Percentiles rank a stretch among this genome's conserved stretches.
phyloP scores from a whole-genome alignment of 129 eudicot species.

The Arctium lappa region DNA sequence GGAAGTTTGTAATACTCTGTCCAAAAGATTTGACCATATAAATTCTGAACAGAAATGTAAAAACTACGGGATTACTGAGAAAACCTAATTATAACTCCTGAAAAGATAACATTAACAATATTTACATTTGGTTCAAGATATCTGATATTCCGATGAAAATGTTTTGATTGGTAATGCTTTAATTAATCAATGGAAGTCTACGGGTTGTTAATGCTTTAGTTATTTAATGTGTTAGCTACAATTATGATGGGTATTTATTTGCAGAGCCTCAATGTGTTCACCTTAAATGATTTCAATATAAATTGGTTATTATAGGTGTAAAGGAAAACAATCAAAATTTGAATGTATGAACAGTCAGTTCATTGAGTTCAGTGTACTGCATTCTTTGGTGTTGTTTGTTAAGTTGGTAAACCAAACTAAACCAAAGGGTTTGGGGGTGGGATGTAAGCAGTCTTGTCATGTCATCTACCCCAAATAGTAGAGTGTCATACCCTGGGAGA shows the following conservation, averaged over 20 bases:
- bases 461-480: too few species aligned
- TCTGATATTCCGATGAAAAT: background rate
- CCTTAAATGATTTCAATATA: background rate
- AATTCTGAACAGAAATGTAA: background rate
- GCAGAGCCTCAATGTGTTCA: background rate
- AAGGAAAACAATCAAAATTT: background rate
- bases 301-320: background rate
- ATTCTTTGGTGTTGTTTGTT: background rate
- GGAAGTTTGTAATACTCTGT: background rate
- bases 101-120: background rate
- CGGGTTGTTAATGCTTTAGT: background rate
- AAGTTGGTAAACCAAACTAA: background rate
- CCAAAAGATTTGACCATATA: background rate
- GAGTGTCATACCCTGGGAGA: too few species aligned
- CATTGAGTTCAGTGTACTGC: background rate
- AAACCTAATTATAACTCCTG: background rate
- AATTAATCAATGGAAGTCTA: background rate
- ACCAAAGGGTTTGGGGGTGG: background rate
- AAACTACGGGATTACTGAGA: background rate
- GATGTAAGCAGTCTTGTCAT: too few species aligned
- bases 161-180: background rate
- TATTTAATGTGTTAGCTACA: background rate
- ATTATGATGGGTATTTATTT: background rate
- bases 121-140: background rate
- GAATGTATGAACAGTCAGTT: background rate